A percentile compares a stretch with the other conserved stretches of the same genome.
Conservation (phyloP, 2,329 filamentous ascomycete genomes). For the Fusarium burgessii region DNA sequence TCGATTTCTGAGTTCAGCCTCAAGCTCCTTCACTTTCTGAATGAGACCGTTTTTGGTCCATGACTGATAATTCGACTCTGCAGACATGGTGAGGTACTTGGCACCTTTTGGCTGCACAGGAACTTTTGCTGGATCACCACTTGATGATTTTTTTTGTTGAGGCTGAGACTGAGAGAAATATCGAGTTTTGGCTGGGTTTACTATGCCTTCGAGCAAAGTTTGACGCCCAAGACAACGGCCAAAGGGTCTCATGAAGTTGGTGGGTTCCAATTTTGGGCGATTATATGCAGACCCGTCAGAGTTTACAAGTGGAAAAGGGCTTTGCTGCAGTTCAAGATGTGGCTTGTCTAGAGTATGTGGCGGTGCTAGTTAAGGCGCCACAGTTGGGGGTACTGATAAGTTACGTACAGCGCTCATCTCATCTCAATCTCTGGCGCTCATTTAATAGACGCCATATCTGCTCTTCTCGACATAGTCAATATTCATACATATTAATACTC, state of each 20-base stretch:
- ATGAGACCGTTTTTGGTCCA: conserved; percentile 79
- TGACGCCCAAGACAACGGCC: conserved; percentile 44
- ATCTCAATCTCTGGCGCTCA: conserved; percentile 32
- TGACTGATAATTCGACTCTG: conserved; percentile 65
- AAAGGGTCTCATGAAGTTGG: conserved; percentile 48
- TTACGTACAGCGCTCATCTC: conserved; percentile 45
- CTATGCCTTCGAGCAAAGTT: conserved; percentile 40
- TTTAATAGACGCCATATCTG: conserved; percentile 21
- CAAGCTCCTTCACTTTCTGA: conserved; percentile 74
- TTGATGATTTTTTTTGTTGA: conserved; percentile 24
- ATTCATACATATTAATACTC: neutral
- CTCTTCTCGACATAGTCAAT: neutral
- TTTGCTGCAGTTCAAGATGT: conserved; percentile 36
- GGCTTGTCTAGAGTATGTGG: conserved; percentile 34
- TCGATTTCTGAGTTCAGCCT: conserved; percentile 70
- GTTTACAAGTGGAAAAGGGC: conserved; percentile 41
- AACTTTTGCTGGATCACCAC: conserved; percentile 38
- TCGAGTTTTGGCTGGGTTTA: conserved; percentile 28
- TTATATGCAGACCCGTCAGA: conserved; percentile 43
- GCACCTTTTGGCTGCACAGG: conserved; percentile 25
- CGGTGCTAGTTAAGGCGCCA: conserved; percentile 19
- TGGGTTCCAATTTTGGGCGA: conserved; percentile 42
- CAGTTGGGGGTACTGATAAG: conserved; percentile 38
- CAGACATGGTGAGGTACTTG: conserved; percentile 48
- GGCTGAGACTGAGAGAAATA: neutral